These are phyloP conservation scores for Penicillium sclerotiorum DNA, from an alignment of 2,329 filamentous ascomycete genomes.

Conservation along the genomic window DNA sequence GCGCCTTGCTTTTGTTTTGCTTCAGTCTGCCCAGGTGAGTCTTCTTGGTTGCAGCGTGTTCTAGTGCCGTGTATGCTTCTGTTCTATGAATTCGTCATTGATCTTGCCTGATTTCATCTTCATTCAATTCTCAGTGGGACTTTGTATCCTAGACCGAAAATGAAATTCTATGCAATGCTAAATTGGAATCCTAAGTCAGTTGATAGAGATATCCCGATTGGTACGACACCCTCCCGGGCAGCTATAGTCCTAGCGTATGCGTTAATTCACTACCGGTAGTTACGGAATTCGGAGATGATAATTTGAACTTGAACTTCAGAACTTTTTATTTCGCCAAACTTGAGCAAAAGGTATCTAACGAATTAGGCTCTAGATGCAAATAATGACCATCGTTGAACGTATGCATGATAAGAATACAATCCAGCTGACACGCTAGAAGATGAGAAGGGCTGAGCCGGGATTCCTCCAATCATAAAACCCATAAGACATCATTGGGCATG, in stretches of 20 bases:
- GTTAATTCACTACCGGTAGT: too few species aligned
- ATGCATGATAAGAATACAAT: slow-evolving; percentile 16
- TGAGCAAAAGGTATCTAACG: slow-evolving; percentile 19
- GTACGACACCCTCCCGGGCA: too few species aligned
- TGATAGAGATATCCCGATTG: too few species aligned
- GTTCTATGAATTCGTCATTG: not conserved
- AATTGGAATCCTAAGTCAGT: too few species aligned
- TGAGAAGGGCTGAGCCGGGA: not conserved
- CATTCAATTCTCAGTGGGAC: too few species aligned
- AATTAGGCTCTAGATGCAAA: slow-evolving; percentile 23
- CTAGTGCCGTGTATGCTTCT: not conserved
- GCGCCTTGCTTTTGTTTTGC: not conserved
- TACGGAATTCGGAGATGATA: too few species aligned
- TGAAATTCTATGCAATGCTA: too few species aligned
- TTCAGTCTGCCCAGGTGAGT: not conserved
- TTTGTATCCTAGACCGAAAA: too few species aligned
- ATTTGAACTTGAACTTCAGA: not conserved
- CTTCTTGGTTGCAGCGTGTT: not conserved
- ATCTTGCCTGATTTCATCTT: too few species aligned
- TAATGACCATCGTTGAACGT: slow-evolving; percentile 20
- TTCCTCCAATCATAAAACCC: not conserved
- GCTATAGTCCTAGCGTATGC: too few species aligned
- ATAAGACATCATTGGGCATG: too few species aligned
- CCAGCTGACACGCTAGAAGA: not conserved
- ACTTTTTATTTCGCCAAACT: slow-evolving; percentile 16